Percentiles rank a stretch among this genome's conserved stretches.
phyloP scores from a whole-genome alignment of 1,284 basidiomycete species.

The Leccinum colubrinum region DNA sequence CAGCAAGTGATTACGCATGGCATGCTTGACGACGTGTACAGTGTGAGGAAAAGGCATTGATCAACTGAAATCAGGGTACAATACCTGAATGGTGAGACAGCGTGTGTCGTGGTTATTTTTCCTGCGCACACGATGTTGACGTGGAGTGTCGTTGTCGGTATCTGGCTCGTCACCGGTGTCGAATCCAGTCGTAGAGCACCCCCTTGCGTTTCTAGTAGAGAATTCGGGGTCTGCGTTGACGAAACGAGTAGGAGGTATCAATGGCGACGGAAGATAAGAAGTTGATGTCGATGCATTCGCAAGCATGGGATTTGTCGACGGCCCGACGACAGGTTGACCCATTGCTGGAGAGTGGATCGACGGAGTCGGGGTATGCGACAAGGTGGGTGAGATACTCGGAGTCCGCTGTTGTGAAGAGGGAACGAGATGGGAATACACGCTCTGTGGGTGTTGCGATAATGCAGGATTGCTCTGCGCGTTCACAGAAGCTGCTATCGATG shows the following conservation, averaged over 20 bases:
- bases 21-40: conserved; percentile 45
- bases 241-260: conserved; percentile 20
- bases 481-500: conserved; percentile 5
- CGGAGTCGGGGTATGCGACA: conserved; percentile 29
- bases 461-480: not conserved
- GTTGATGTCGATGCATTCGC: conserved; percentile 7
- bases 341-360: conserved; percentile 3
- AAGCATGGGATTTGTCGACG: conserved; percentile 2
- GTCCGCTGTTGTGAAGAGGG: conserved; percentile 31
- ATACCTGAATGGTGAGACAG: conserved; percentile 65
- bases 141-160: conserved; percentile 35
- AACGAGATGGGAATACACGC: conserved; percentile 13
- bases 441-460: conserved; percentile 12
- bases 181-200: conserved; percentile 33
- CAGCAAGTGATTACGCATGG: conserved; percentile 62
- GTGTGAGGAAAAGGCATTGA: conserved; percentile 4
- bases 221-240: conserved; percentile 21
- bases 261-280: conserved; percentile 13
- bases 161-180: conserved; percentile 39
- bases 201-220: conserved; percentile 26
- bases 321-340: conserved; percentile 2
- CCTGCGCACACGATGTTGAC: conserved; percentile 41
- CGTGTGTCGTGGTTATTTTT: conserved; percentile 59
- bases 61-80: not conserved
- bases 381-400: conserved; percentile 31